A percentile compares a stretch with the other conserved stretches of the same genome.
Evolutionary conservation across 2,329 filamentous ascomycete species (phyloP).

Genomic region (Colletotrichum aenigma): DNA sequence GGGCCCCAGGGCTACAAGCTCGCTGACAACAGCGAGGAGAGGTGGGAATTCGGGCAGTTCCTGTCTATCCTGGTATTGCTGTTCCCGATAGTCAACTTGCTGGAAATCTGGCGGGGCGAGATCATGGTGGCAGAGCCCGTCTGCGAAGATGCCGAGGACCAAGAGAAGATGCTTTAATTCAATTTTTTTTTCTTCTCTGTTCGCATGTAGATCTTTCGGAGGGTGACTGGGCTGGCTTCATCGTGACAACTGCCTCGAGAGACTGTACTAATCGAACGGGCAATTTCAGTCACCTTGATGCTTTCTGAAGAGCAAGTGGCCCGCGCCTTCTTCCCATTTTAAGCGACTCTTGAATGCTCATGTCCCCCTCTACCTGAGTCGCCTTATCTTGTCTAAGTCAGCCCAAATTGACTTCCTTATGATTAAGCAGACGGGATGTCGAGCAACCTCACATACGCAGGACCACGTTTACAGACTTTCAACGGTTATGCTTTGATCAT

Average conservation of each 20-base stretch:
- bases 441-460: neutral
- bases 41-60: constrained; percentile 68
- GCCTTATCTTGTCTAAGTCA: neutral
- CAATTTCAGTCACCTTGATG: accelerated
- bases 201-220: neutral
- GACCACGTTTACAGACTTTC: neutral
- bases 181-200: neutral
- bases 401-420: neutral
- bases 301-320: neutral
- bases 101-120: constrained; percentile 63
- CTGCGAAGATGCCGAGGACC: neutral
- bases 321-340: neutral
- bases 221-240: neutral
- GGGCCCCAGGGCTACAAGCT: constrained; percentile 50
- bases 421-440: neutral
- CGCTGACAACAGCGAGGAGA: constrained; percentile 55
- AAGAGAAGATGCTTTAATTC: neutral
- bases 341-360: neutral
- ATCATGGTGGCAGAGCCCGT: constrained; percentile 33
- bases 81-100: constrained; percentile 62
- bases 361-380: neutral
- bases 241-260: neutral
- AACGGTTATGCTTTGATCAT: neutral
- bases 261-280: neutral
- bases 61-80: constrained; percentile 62